phyloP scores from a whole-genome alignment of 352 stramenopile genomes.

The Pythium brachiatum region DNA sequence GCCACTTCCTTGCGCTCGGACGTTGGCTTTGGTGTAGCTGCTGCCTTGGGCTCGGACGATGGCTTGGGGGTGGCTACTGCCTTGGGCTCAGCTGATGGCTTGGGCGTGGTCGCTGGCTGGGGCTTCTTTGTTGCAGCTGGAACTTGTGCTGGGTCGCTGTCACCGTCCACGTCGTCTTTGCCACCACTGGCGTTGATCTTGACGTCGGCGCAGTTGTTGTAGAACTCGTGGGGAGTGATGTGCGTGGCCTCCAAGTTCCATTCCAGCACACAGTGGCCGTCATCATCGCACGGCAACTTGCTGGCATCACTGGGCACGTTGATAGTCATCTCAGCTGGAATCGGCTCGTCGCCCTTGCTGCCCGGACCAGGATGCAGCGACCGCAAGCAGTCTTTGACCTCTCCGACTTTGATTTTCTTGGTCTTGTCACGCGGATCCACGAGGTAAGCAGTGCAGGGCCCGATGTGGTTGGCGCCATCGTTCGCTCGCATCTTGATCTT shows the following conservation, averaged over 20 bases:
- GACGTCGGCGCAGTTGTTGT: conserved; percentile 29
- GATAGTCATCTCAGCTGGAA: conserved; percentile 26
- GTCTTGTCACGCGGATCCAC: conserved; percentile 20
- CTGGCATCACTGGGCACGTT: conserved; percentile 14
- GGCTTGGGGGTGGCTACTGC: too few relatives aligned
- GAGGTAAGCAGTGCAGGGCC: conserved; percentile 16
- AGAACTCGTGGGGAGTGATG: conserved; percentile 22
- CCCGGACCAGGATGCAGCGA: conserved; percentile 22
- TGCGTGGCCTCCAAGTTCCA: conserved; percentile 25
- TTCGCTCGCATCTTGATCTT: conserved; percentile 30
- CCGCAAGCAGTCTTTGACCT: conserved; percentile 25
- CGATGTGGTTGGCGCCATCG: conserved; percentile 28
- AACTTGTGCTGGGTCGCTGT: background rate
- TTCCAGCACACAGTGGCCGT: conserved; percentile 26
- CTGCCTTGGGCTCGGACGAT: too few relatives aligned
- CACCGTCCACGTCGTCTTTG: background rate
- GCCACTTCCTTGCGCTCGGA: too few relatives aligned
- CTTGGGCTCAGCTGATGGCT: background rate
- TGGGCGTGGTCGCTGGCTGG: background rate
- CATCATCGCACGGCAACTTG: conserved; percentile 25
- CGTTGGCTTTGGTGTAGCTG: conserved; percentile 1
- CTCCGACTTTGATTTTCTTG: conserved; percentile 22
- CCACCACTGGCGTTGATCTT: conserved; percentile 9
- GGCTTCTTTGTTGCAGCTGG: too few relatives aligned
- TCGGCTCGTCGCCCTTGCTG: conserved; percentile 20